These are phyloP conservation scores for Helianthus annuus DNA, from an alignment of 129 eudicot genomes.

Conservation along the genomic window HanXRQr2.0-SUNRISE NC_035442.2:176067361-176067860, in stretches of 20 bases:
- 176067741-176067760: slow-evolving; percentile 96
- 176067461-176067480: slow-evolving; percentile 92
- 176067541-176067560: slow-evolving; percentile 71
- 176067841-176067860: not conserved
- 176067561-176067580: not conserved
- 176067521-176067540: slow-evolving; percentile 95
- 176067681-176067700: slow-evolving; percentile 92
- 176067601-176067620: slow-evolving; percentile 3
- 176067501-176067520: slow-evolving; percentile 92
- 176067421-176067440: slow-evolving; percentile 13
- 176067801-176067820: not conserved
- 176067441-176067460: slow-evolving; percentile 74
- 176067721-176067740: slow-evolving; percentile 97
- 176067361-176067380: not conserved
- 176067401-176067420: slow-evolving; percentile 8
- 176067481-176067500: slow-evolving; percentile 93
- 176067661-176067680: slow-evolving; percentile 96
- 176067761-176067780: slow-evolving; percentile 89
- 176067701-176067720: slow-evolving; percentile 92
- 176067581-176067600: not conserved
- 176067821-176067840: slow-evolving; percentile 3
- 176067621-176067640: not conserved
- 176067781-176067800: slow-evolving; percentile 59
- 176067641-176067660: slow-evolving; percentile 88
- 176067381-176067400: not conserved